Conservation (phyloP, 2,329 filamentous ascomycete species). For the Apiospora phragmitis region DNA sequence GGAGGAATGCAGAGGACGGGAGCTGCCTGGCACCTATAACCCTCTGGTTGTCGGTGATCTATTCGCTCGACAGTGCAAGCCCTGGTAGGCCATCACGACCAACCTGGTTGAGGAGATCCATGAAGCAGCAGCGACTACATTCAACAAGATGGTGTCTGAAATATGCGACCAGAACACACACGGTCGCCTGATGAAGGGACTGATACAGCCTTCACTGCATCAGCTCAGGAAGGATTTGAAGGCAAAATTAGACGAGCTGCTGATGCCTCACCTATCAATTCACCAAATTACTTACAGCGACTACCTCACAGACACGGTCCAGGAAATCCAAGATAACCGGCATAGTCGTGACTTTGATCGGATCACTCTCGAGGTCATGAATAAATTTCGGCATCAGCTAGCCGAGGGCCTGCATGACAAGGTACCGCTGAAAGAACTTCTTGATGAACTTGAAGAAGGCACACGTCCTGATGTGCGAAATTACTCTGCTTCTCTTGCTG, state of each 20-base stretch:
- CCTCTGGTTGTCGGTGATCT: conserved; percentile 27
- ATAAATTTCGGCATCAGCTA: not conserved
- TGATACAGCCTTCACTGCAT: conserved; percentile 25
- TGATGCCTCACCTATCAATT: conserved; percentile 25
- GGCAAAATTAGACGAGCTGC: conserved; percentile 23
- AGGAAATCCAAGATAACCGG: conserved; percentile 22
- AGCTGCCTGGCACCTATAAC: conserved; percentile 29
- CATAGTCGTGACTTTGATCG: conserved; percentile 23
- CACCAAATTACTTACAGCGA: conserved; percentile 31
- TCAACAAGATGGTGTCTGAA: conserved; percentile 22
- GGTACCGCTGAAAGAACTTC: not conserved
- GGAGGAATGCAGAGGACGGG: conserved; percentile 26
- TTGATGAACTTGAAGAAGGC: not conserved
- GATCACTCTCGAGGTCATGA: not conserved
- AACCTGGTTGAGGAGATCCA: conserved; percentile 26
- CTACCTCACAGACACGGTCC: conserved; percentile 22
- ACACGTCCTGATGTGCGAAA: not conserved
- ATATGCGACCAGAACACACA: conserved; percentile 24
- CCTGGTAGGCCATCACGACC: conserved; percentile 27
- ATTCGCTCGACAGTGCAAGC: conserved; percentile 28
- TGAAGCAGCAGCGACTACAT: conserved; percentile 23
- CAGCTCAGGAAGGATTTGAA: conserved; percentile 22
- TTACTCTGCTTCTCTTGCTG: conserved; percentile 21
- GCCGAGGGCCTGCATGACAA: not conserved
- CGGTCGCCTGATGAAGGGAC: conserved; percentile 22